Evolutionary conservation across 2,329 filamentous ascomycete species (phyloP), one percentile per base, ranked within the genome.

Genomic region (Venturia carpophila): DNA sequence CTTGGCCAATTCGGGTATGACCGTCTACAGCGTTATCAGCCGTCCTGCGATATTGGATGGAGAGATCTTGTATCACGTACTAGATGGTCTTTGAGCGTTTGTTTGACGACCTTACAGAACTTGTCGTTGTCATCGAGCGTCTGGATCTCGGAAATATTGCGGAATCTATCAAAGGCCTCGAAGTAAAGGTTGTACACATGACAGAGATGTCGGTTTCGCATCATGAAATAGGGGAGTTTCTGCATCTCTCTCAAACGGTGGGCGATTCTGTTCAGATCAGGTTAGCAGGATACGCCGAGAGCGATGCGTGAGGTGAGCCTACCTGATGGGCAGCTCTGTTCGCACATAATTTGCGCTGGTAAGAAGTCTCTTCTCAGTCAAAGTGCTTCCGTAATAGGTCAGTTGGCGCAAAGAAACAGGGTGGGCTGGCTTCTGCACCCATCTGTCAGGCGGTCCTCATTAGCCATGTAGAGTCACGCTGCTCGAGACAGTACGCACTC

Each of bases 171-270:
- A 71, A 99, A 99, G n/a, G 94, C 93, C 69, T 87, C 87, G 78
- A 97, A 96, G 80, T 99, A 99, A 7, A 97, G 83, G 74, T 97
- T 91, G 78, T 99, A 99, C 42, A 97, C 94, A 69, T 95, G 87
- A 73, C 90, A 91, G 68, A 99, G 90, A 75, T 99, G 91, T 7
- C 86, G 86, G 72, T 99, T 99, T n/a, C 90, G 92, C 60, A 97
- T 91, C 64, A 97, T 93, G 45, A 94, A 90, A 74, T 96, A 99
- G 21, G 94, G 94, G 49, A 99, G 82, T 68, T 90, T 92, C 76
- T 99, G 94, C 85, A 99, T 97, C 75, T 99, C 93, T 66, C 95
- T 91, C 68, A 99, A 87, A 42, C 94, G 90, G 77, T 99, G 94
- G 21, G 93, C 91, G 69, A 97, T 85, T 70, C 91, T 93, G 63